Base-by-base conservation (phyloP, 805 yeast species). In the Wickerhamomyces sydowiorum region DNA sequence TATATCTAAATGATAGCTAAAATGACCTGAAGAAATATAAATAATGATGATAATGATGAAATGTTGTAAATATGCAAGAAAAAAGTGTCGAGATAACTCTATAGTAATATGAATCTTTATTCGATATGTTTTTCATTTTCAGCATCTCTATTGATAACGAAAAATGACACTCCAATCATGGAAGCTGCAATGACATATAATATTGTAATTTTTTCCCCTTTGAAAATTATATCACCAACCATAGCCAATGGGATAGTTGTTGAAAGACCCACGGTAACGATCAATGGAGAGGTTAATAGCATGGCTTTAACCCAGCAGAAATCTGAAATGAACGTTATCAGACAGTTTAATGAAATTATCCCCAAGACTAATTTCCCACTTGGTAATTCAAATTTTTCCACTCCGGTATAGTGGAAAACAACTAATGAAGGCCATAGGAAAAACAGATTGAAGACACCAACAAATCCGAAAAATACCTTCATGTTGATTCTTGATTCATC, bases 281-380 rank as follows among this genome's bases (percentile, higher is more conserved):
- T 90, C 50, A 93, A 69, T 2, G 99, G 99, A 35, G 93, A 83
- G 1, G 99, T 93, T 56, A 93, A 67, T 25, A 93, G 72, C 78
- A 90, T 93, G 0, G 98, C 95, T 48, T 87, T 79, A 27, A 96
- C 96, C 99, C 99, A 93, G 55, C 95, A 80, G 53, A 83, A 89
- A 60, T 93, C 99, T 31, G 95, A 83, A 14, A 90, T 63, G 51
- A 93, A 82, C 1, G 96, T 88, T 33, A 88, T 79, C 28, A 77
- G 55, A 44, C 90, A 85, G 60, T 93, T 93, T 37, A 78, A 47
- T 0, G 73, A 39, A 7, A 91, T 65, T 3, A 89, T 67, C 1
- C 62, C 43, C 54, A 80, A 66, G 3, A 83, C 77, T 30, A 69
- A 67, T 0, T 65, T 47, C 2, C 75, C 62, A 0, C 72, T 67